Evolutionary conservation across 148 eudicot species (phyloP).

Genomic region (Camellia lanceoleosa): DNA sequence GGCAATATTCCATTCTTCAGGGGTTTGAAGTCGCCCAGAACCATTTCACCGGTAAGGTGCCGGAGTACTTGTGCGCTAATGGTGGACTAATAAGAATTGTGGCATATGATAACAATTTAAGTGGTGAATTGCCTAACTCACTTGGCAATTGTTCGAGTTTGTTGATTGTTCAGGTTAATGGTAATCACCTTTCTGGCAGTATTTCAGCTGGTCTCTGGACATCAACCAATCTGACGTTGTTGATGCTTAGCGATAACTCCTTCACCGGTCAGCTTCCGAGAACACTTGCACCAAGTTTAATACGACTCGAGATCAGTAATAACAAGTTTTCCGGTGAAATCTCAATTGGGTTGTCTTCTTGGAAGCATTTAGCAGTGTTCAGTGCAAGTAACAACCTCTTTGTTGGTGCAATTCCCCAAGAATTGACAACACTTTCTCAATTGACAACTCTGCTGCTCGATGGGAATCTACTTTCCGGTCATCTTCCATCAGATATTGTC

Average conservation of each 20-base stretch:
- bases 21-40: too few species aligned
- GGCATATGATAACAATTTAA: slow-evolving; percentile 25
- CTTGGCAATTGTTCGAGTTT: slow-evolving; percentile 30
- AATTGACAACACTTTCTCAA: slow-evolving; percentile 28
- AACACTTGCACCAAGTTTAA: slow-evolving; percentile 12
- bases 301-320: slow-evolving; percentile 25
- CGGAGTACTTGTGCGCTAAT: slow-evolving; percentile 25
- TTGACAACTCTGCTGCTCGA: slow-evolving; percentile 20
- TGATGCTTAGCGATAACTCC: slow-evolving; percentile 25
- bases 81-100: slow-evolving; percentile 16
- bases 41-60: slow-evolving; percentile 23
- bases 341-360: slow-evolving; percentile 32
- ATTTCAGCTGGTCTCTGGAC: slow-evolving; percentile 37
- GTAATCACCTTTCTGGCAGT: slow-evolving; percentile 29
- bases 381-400: slow-evolving; percentile 30
- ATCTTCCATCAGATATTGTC: slow-evolving; percentile 17
- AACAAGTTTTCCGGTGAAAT: slow-evolving; percentile 39
- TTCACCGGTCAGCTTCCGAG: slow-evolving; percentile 34
- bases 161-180: slow-evolving; percentile 18
- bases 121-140: slow-evolving; percentile 34
- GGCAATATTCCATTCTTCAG: slow-evolving; percentile 23
- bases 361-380: slow-evolving; percentile 21
- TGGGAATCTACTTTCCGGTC: slow-evolving; percentile 26
- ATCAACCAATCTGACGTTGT: neutral
- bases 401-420: slow-evolving; percentile 17